Evolutionary conservation across 305 asterid genomes (phyloP).

Genomic region (Nicotiana rustica): DNA sequence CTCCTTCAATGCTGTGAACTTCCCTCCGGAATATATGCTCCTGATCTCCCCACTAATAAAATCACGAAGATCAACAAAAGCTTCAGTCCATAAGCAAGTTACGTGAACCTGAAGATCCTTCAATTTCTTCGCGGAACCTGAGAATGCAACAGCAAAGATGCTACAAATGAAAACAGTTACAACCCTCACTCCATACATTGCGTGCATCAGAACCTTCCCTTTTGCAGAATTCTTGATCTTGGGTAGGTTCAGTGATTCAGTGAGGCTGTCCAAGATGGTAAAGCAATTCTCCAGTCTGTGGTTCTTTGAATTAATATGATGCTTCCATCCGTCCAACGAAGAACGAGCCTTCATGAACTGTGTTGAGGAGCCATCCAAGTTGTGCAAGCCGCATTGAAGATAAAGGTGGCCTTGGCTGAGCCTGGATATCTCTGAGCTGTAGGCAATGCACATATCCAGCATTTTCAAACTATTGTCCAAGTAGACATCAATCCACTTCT

Average conservation of each 20-base stretch:
- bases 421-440: conserved; percentile 83
- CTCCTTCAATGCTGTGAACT: conserved; percentile 67
- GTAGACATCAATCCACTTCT: conserved; percentile 90
- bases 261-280: conserved; percentile 63
- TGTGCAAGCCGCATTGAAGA: conserved; percentile 69
- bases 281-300: conserved; percentile 76
- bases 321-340: conserved; percentile 82
- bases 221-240: conserved; percentile 84
- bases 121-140: conserved; percentile 70
- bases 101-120: conserved; percentile 58
- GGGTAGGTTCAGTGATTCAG: conserved; percentile 69
- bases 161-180: conserved; percentile 71
- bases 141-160: conserved; percentile 72
- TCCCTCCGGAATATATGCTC: conserved; percentile 51
- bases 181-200: conserved; percentile 81
- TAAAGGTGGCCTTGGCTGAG: conserved; percentile 79
- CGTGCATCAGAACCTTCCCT: conserved; percentile 85
- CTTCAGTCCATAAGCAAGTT: conserved; percentile 64
- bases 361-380: conserved; percentile 52
- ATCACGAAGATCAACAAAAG: conserved; percentile 60
- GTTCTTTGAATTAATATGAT: conserved; percentile 68
- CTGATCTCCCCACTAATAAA: conserved; percentile 70
- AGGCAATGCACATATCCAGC: conserved; percentile 83
- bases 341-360: conserved; percentile 67
- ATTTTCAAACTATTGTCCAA: conserved; percentile 80